Percentiles rank a stretch among this genome's conserved stretches.
Evolutionary conservation across 129 eudicot species (phyloP).

Genomic region (Tanacetum coccineum): DNA sequence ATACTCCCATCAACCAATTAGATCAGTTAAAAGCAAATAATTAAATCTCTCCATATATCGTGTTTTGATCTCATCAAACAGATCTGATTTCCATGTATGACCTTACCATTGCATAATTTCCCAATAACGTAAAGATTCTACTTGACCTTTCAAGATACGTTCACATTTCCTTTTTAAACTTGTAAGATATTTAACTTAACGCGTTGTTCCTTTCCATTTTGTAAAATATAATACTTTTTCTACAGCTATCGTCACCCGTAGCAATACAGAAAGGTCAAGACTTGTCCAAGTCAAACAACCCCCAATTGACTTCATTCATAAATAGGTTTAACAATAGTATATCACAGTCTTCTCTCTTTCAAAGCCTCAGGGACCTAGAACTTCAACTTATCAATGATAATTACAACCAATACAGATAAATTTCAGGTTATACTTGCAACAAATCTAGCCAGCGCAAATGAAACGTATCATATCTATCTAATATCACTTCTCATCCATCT

Average conservation of each 20-base stretch:
- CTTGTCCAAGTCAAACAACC: not conserved
- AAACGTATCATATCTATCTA: not conserved
- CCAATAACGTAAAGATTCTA: no score
- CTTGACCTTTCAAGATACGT: no score
- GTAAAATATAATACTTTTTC: not conserved
- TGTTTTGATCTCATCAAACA: no score
- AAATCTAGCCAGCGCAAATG: slow-evolving; percentile 16
- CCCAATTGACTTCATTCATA: not conserved
- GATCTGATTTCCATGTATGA: no score
- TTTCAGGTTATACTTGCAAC: slow-evolving; percentile 2
- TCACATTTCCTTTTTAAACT: no score
- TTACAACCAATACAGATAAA: not conserved
- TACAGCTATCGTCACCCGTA: not conserved
- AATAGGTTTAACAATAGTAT: not conserved
- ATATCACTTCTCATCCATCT: not conserved
- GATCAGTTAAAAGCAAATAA: no score
- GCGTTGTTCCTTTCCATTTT: not conserved
- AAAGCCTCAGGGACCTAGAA: slow-evolving; percentile 4
- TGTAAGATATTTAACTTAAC: no score
- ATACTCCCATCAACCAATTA: no score
- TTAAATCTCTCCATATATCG: no score
- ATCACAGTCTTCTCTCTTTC: not conserved
- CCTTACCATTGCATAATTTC: no score
- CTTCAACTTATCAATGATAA: slow-evolving; percentile 4
- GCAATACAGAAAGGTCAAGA: not conserved